These are phyloP conservation scores for Insectozyma bohioensis DNA, from an alignment of 1,139 yeast genomes.

Conservation along the genomic window DNA sequence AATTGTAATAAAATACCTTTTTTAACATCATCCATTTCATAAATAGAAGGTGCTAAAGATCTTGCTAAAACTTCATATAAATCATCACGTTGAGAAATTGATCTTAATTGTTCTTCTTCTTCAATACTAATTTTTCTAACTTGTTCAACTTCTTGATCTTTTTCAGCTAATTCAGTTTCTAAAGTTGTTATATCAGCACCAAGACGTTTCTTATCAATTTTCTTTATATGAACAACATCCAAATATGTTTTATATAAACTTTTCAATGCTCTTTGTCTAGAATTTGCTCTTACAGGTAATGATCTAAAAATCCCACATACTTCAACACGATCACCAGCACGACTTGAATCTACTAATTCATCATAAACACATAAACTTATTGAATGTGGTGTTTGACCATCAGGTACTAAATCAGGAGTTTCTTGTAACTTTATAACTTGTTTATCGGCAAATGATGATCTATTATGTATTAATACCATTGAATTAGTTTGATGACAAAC, in stretches of 20 bases:
- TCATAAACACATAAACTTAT: slow-evolving; percentile 93
- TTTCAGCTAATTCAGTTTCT: slow-evolving; percentile 40
- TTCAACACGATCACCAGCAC: slow-evolving; percentile 97
- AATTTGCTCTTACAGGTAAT: slow-evolving; percentile 83
- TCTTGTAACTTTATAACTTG: slow-evolving; percentile 94
- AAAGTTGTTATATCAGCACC: slow-evolving; percentile 78
- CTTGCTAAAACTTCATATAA: slow-evolving; percentile 86
- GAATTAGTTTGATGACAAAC: slow-evolving; percentile 84
- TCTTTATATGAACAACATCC: slow-evolving; percentile 91
- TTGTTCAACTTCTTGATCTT: slow-evolving; percentile 76
- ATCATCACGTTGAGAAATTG: slow-evolving; percentile 67
- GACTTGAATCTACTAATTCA: slow-evolving; percentile 88
- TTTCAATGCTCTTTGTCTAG: slow-evolving; percentile 82
- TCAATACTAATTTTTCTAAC: slow-evolving; percentile 64
- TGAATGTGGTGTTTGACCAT: slow-evolving; percentile 98
- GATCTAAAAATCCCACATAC: slow-evolving; percentile 95
- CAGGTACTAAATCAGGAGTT: slow-evolving; percentile 98
- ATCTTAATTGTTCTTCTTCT: slow-evolving; percentile 64
- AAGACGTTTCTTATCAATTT: slow-evolving; percentile 77
- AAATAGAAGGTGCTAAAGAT: slow-evolving; percentile 93
- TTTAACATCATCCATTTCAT: slow-evolving; percentile 93
- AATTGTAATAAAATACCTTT: slow-evolving; percentile 90
- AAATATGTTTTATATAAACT: slow-evolving; percentile 86
- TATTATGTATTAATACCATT: slow-evolving; percentile 87
- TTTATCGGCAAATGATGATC: slow-evolving; percentile 91